Conservation (phyloP, 441 rosid species). For the Croton setiger region DNA sequence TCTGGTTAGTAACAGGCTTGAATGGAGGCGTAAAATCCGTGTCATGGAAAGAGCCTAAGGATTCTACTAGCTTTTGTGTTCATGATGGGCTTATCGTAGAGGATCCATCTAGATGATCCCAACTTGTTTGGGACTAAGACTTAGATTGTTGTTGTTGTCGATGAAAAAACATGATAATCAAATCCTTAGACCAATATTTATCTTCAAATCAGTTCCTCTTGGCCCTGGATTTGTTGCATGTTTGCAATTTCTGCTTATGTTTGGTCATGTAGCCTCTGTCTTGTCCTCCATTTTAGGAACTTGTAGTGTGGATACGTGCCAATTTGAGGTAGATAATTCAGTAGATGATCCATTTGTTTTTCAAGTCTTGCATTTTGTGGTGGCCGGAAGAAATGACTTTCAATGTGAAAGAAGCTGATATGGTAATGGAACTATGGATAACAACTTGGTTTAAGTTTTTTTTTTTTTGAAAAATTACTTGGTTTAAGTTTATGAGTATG, state of each 20-base stretch:
- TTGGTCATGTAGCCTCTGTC: conserved; percentile 1
- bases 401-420: neutral
- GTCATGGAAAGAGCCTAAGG: too few species aligned
- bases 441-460: neutral
- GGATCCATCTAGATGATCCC: too few species aligned
- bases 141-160: too few species aligned
- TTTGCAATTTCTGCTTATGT: neutral
- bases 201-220: neutral
- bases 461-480: too few species aligned
- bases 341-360: neutral
- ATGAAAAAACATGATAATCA: too few species aligned
- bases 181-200: too few species aligned
- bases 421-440: neutral
- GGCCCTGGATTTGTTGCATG: neutral
- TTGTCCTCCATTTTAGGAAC: neutral
- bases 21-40: too few species aligned
- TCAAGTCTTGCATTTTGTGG: neutral
- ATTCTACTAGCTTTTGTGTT: too few species aligned
- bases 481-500: neutral
- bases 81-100: too few species aligned
- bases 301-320: neutral
- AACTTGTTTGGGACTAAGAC: too few species aligned
- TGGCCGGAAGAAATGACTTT: neutral
- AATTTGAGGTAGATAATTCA: neutral
- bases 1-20: too few species aligned